phyloP scores from a whole-genome alignment of 257 asterid genomes.

The Haberlea rhodopensis region DNA sequence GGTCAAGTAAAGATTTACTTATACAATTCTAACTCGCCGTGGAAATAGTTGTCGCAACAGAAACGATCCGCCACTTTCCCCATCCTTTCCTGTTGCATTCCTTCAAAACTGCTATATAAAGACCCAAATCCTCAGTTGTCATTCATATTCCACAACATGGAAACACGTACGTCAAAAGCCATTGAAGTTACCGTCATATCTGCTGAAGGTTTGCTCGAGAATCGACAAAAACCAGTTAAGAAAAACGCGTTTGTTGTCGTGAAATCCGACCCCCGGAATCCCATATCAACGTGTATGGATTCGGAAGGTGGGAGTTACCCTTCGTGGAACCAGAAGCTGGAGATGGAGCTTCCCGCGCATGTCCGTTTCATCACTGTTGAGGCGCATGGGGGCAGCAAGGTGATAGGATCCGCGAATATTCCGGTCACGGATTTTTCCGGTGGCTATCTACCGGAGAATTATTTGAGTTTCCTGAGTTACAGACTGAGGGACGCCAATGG shows the following conservation, averaged over 20 bases:
- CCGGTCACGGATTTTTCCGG: conserved; percentile 70
- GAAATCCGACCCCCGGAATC: conserved; percentile 24
- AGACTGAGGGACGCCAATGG: too few relatives aligned
- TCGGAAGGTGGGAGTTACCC: conserved; percentile 53
- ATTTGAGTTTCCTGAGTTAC: too few relatives aligned
- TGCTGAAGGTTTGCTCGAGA: conserved; percentile 46
- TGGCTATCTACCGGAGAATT: conserved; percentile 51
- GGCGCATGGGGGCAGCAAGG: conserved; percentile 37
- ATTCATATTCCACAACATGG: too few relatives aligned
- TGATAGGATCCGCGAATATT: conserved; percentile 48
- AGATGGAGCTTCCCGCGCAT: conserved; percentile 49
- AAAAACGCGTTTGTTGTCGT: conserved; percentile 48
- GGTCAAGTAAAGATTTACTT: too few relatives aligned
- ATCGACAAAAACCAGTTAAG: conserved; percentile 33
- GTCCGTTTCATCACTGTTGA: conserved; percentile 52
- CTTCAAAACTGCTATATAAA: too few relatives aligned
- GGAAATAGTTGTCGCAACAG: too few relatives aligned
- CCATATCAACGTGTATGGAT: conserved; percentile 41
- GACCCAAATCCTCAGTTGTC: too few relatives aligned
- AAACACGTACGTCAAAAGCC: background rate
- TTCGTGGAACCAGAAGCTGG: too few relatives aligned
- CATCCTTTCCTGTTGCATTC: too few relatives aligned
- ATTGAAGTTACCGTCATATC: conserved; percentile 66
- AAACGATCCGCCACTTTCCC: too few relatives aligned
- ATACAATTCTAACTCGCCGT: too few relatives aligned